phyloP scores from a whole-genome alignment of 148 eudicot species.

The Limonium bicolor region DNA sequence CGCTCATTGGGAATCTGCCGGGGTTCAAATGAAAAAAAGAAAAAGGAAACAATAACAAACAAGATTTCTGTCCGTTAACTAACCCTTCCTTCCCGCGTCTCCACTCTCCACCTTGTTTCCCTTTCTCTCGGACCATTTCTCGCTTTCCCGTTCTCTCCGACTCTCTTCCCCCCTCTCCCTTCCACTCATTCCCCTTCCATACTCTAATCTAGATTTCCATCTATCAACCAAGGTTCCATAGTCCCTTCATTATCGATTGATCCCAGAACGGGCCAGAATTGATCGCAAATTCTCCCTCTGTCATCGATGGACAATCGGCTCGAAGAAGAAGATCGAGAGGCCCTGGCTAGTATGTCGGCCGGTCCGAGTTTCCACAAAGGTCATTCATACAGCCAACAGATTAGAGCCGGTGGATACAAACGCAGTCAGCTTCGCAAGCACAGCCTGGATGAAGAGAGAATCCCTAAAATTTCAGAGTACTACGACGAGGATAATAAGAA shows the following conservation, averaged over 20 bases:
- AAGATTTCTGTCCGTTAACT: slow-evolving; percentile 17
- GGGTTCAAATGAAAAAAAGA: too few relatives aligned
- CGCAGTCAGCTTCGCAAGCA: slow-evolving; percentile 38
- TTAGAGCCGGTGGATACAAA: neutral
- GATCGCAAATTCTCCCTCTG: neutral
- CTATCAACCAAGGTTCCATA: neutral
- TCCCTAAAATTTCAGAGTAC: slow-evolving; percentile 7
- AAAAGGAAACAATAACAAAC: slow-evolving; percentile 2
- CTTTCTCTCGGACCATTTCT: slow-evolving; percentile 3
- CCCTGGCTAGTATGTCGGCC: slow-evolving; percentile 16
- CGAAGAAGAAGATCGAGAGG: slow-evolving; percentile 41
- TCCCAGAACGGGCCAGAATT: neutral
- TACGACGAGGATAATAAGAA: slow-evolving; percentile 9
- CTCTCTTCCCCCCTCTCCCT: neutral
- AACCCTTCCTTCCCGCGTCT: slow-evolving; percentile 16
- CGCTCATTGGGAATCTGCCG: too few relatives aligned
- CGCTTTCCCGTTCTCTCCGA: neutral
- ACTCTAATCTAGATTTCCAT: neutral
- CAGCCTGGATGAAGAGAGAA: slow-evolving; percentile 50
- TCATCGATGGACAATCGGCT: slow-evolving; percentile 17
- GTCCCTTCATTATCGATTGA: neutral
- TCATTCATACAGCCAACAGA: slow-evolving; percentile 30
- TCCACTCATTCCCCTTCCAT: slow-evolving; percentile 4
- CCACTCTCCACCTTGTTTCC: slow-evolving; percentile 6
- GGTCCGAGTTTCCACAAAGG: slow-evolving; percentile 25